Conservation (phyloP, 2,329 filamentous ascomycete species). For the Coleophoma eucalyptorum region DNA sequence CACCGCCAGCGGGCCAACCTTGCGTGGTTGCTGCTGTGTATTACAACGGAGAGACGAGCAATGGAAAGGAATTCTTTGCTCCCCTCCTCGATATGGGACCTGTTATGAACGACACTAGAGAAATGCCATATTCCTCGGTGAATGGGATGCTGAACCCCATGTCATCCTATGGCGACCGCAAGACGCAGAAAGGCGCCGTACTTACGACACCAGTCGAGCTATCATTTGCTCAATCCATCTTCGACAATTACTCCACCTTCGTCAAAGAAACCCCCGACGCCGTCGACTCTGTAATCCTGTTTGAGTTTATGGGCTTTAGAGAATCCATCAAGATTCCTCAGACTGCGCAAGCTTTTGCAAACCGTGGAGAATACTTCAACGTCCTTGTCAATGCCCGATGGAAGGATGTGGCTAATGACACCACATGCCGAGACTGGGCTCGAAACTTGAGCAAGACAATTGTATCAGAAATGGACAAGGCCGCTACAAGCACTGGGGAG, state of each 20-base stretch:
- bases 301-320: conserved; percentile 15
- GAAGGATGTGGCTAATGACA: conserved; percentile 16
- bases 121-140: conserved; percentile 28
- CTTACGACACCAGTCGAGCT: conserved; percentile 28
- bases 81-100: conserved; percentile 23
- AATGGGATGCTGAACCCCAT: conserved; percentile 28
- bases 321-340: conserved; percentile 15
- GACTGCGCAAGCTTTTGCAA: conserved; percentile 19
- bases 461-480: conserved; percentile 3
- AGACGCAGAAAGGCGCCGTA: conserved; percentile 30
- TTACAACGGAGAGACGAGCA: conserved; percentile 29
- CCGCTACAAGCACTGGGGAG: background rate
- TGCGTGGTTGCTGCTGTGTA: conserved; percentile 13
- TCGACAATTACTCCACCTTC: conserved; percentile 24
- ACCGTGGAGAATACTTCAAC: conserved; percentile 21
- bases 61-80: conserved; percentile 23
- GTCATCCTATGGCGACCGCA: conserved; percentile 29
- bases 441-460: conserved; percentile 7
- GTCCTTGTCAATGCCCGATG: conserved; percentile 24
- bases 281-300: conserved; percentile 13
- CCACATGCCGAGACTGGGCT: conserved; percentile 12
- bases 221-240: conserved; percentile 19
- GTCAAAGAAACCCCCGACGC: conserved; percentile 16
- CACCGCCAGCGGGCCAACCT: background rate
- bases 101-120: conserved; percentile 15